A percentile compares a stretch with the other conserved stretches of the same genome.
These are phyloP conservation scores for Conoideocrella luteorostrata DNA, from an alignment of 2,329 filamentous ascomycete species.

Conservation along the genomic window DNA sequence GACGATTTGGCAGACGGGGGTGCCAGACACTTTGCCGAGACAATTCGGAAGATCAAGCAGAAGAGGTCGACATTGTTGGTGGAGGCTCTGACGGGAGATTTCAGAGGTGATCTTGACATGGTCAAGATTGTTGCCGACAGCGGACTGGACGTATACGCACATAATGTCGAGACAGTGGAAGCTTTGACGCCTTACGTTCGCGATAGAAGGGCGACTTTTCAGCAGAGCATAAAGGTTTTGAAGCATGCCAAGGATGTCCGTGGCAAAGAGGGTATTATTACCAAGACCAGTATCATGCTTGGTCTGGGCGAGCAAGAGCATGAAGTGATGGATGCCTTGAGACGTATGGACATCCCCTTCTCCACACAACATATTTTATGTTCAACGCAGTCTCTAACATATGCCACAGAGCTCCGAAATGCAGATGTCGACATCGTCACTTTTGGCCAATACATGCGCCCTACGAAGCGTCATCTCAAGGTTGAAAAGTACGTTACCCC, in stretches of 20 bases:
- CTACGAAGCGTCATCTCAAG: slow-evolving; percentile 95
- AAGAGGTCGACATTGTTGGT: slow-evolving; percentile 73
- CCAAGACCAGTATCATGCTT: slow-evolving; percentile 98
- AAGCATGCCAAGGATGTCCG: slow-evolving; percentile 72
- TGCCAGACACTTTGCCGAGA: slow-evolving; percentile 85
- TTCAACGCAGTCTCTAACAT: not conserved
- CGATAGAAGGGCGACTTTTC: slow-evolving; percentile 83
- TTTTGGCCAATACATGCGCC: slow-evolving; percentile 99
- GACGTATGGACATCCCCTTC: slow-evolving; percentile 39
- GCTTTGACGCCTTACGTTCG: slow-evolving; percentile 82
- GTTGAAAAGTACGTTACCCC: slow-evolving; percentile 94
- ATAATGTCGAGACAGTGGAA: slow-evolving; percentile 95
- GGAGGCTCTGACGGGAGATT: slow-evolving; percentile 84
- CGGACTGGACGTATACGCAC: slow-evolving; percentile 91
- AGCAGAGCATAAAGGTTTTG: slow-evolving; percentile 75
- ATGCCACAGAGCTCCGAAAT: slow-evolving; percentile 61
- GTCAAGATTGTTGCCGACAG: slow-evolving; percentile 77
- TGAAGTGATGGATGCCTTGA: slow-evolving; percentile 73
- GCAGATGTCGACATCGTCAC: slow-evolving; percentile 89
- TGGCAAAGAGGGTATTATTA: slow-evolving; percentile 67
- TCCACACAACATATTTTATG: no score
- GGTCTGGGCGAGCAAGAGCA: slow-evolving; percentile 88
- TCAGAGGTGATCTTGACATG: slow-evolving; percentile 78
- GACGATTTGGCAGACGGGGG: slow-evolving; percentile 89
- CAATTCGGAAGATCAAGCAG: slow-evolving; percentile 86